phyloP scores from a whole-genome alignment of 495 filamentous ascomycete genomes.

The Penicillium simplicissimum region DNA sequence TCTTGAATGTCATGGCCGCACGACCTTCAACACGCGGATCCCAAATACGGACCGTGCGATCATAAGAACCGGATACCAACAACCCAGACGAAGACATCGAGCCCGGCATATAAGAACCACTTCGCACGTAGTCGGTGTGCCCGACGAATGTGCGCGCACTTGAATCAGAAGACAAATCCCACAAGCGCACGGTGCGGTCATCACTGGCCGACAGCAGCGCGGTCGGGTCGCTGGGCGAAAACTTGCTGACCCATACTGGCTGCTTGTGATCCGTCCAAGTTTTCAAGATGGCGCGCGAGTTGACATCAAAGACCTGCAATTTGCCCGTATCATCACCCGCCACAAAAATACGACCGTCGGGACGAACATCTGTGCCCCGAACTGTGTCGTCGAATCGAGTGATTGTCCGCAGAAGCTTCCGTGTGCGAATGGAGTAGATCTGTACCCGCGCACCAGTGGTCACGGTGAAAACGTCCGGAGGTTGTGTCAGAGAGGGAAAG shows the following conservation, averaged over 20 bases:
- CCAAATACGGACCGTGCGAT: constrained; percentile 91
- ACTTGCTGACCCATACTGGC: constrained; percentile 88
- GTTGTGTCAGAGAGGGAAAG: constrained; percentile 48
- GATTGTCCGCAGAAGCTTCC: constrained; percentile 87
- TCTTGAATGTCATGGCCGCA: constrained; percentile 88
- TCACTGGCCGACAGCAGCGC: constrained; percentile 81
- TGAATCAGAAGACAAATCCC: constrained; percentile 83
- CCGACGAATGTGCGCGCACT: constrained; percentile 79
- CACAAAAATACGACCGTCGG: constrained; percentile 84
- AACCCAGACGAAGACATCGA: constrained; percentile 65
- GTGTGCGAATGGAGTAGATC: constrained; percentile 85
- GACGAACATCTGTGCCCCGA: constrained; percentile 79
- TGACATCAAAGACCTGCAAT: constrained; percentile 93
- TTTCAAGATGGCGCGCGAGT: constrained; percentile 85
- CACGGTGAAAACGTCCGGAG: constrained; percentile 81
- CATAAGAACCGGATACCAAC: constrained; percentile 87
- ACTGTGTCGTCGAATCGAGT: constrained; percentile 88
- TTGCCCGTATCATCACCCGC: constrained; percentile 87
- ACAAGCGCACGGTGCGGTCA: constrained; percentile 87
- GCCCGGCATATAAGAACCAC: constrained; percentile 81
- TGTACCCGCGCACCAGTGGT: constrained; percentile 90
- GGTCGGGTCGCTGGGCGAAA: constrained; percentile 83
- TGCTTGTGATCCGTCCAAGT: constrained; percentile 96
- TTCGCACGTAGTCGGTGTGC: constrained; percentile 89
- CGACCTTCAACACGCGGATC: constrained; percentile 72